A percentile compares a stretch with the other conserved stretches of the same genome.
Conservation (phyloP, 179 eudicot genomes). For the Patellifolia procumbens region DNA sequence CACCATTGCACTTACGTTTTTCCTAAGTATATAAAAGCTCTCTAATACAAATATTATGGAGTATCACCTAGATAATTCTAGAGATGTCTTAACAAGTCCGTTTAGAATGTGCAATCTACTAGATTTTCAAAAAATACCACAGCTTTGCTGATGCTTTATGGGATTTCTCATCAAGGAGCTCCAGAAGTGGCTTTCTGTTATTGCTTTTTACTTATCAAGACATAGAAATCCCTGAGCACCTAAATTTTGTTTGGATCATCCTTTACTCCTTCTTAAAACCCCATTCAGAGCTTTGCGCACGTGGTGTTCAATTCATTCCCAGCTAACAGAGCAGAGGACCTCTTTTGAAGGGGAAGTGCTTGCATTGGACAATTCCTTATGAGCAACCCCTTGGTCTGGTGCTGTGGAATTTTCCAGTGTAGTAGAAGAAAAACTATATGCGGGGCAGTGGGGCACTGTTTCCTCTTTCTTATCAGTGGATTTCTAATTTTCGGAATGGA, state of each 20-base stretch:
- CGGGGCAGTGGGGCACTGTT: too few species aligned
- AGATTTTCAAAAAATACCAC: too few species aligned
- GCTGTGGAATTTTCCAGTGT: neutral
- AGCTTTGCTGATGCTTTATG: neutral
- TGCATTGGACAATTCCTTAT: neutral
- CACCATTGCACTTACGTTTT: neutral
- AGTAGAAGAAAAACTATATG: neutral
- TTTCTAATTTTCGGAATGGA: neutral
- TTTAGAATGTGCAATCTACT: neutral
- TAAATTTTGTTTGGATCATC: neutral
- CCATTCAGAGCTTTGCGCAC: neutral
- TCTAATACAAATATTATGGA: neutral
- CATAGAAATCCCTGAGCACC: neutral
- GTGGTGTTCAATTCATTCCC: neutral
- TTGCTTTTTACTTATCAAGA: too few species aligned
- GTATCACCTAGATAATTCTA: neutral
- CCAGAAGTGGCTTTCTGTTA: neutral
- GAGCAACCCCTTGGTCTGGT: neutral
- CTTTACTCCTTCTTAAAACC: neutral
- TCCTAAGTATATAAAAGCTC: neutral
- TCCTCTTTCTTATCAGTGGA: neutral
- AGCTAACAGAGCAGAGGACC: neutral
- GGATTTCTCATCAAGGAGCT: neutral
- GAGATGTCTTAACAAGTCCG: neutral
- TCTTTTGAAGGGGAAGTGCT: too few species aligned